phyloP scores from a whole-genome alignment of 116 monocot genomes.

The Posidonia oceanica region DNA sequence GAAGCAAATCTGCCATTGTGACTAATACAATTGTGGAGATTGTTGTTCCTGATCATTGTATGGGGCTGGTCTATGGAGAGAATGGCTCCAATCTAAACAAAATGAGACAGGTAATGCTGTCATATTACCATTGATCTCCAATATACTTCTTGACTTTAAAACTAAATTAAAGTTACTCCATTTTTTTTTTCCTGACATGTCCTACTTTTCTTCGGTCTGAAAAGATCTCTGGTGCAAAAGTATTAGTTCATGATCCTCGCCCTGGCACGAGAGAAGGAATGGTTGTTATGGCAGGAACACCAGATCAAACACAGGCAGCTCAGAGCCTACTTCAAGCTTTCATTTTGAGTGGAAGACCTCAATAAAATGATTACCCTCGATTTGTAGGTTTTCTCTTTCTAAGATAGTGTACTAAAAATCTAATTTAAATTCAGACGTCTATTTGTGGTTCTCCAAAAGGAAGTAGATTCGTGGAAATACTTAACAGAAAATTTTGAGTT shows the following conservation, averaged over 20 bases:
- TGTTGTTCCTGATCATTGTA: constrained; percentile 3
- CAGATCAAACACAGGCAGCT: constrained; percentile 7
- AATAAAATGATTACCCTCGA: not conserved
- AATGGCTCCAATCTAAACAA: constrained; percentile 5
- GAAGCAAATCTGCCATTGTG: constrained; percentile 6
- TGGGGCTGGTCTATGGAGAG: constrained; percentile 8
- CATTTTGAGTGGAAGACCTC: not conserved
- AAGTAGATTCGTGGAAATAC: too few relatives aligned
- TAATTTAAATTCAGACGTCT: too few relatives aligned
- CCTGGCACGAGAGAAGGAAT: not conserved
- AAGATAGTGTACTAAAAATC: too few relatives aligned
- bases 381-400: not conserved
- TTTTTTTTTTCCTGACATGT: not conserved
- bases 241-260: constrained; percentile 1
- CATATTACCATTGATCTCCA: not conserved
- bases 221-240: constrained; percentile 10
- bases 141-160: too few relatives aligned
- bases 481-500: too few relatives aligned
- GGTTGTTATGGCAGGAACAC: constrained; percentile 6
- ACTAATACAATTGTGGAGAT: constrained; percentile 12
- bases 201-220: not conserved
- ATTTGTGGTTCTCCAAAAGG: too few relatives aligned
- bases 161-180: too few relatives aligned
- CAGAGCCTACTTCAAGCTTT: constrained; percentile 13
- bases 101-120: constrained; percentile 6